Conservation (phyloP, 1,284 basidiomycete species). For the Pseudozyma tsukubaensis region DNA sequence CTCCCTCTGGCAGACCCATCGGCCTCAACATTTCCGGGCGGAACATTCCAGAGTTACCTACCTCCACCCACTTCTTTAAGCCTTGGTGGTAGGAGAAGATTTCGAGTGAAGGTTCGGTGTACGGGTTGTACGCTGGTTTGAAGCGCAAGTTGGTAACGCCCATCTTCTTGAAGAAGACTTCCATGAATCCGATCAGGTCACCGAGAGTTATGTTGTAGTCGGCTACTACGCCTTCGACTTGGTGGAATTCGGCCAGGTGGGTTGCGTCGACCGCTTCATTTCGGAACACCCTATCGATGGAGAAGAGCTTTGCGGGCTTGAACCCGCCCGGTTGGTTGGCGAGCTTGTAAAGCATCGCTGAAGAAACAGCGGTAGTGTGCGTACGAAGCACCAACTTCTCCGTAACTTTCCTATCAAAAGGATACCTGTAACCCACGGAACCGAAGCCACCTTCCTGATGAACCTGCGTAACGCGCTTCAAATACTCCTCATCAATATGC, state of each 20-base stretch:
- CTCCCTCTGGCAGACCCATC: slow-evolving; percentile 97
- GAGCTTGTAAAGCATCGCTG: slow-evolving; percentile 84
- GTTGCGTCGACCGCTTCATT: slow-evolving; percentile 99
- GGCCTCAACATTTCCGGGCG: slow-evolving; percentile 95
- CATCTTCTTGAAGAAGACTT: slow-evolving; percentile 93
- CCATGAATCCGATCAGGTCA: slow-evolving; percentile 83
- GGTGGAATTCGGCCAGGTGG: slow-evolving; percentile 99
- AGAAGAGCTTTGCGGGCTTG: slow-evolving; percentile 95
- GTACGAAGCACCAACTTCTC: slow-evolving; percentile 92
- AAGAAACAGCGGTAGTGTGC: slow-evolving; percentile 95
- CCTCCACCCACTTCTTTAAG: slow-evolving; percentile 94
- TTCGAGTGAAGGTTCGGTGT: slow-evolving; percentile 89
- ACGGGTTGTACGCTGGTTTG: slow-evolving; percentile 91
- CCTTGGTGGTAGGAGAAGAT: slow-evolving; percentile 98
- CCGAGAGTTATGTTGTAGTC: slow-evolving; percentile 94
- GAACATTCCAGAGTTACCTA: slow-evolving; percentile 93
- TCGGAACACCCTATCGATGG: slow-evolving; percentile 97
- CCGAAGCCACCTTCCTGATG: slow-evolving; percentile 93
- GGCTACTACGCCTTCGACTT: slow-evolving; percentile 98
- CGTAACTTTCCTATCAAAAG: slow-evolving; percentile 91
- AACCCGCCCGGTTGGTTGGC: slow-evolving; percentile 83
- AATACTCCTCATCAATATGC: slow-evolving; percentile 84
- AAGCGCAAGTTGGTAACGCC: slow-evolving; percentile 91
- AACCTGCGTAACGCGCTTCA: slow-evolving; percentile 84
- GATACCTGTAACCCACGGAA: slow-evolving; percentile 97